Evolutionary conservation across 768 basidiomycete species (phyloP).

Genomic region (Serendipita sp.): DNA sequence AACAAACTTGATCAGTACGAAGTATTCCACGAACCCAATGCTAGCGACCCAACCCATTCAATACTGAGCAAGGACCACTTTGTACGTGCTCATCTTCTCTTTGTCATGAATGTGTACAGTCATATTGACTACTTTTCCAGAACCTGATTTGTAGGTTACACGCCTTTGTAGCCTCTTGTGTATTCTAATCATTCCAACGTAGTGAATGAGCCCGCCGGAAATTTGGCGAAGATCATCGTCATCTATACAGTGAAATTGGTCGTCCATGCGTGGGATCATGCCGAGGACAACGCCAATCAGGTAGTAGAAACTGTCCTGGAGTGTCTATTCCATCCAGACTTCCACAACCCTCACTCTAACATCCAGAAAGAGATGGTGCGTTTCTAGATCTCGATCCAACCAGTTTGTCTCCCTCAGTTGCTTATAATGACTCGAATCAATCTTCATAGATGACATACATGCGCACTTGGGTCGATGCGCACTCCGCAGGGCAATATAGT

Average conservation of each 20-base stretch:
- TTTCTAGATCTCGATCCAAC: background rate
- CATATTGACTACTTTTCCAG: constrained; percentile 19
- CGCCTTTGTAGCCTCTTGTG: background rate
- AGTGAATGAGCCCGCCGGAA: constrained; percentile 68
- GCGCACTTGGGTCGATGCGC: constrained; percentile 39
- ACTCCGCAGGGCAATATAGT: constrained; percentile 31
- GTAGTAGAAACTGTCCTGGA: constrained; percentile 47
- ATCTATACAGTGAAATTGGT: constrained; percentile 50
- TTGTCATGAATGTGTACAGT: constrained; percentile 4
- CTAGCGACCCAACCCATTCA: constrained; percentile 77
- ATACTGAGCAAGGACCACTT: constrained; percentile 84
- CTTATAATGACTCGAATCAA: background rate
- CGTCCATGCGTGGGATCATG: constrained; percentile 69
- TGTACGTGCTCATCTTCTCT: constrained; percentile 27
- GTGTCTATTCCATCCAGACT: constrained; percentile 76
- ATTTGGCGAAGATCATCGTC: constrained; percentile 51
- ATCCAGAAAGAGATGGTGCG: constrained; percentile 54
- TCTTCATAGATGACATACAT: constrained; percentile 31
- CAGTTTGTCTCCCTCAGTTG: too few species aligned
- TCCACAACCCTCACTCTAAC: constrained; percentile 43
- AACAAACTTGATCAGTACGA: constrained; percentile 69
- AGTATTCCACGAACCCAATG: constrained; percentile 61
- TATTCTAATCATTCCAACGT: constrained; percentile 2
- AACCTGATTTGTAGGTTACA: constrained; percentile 34
- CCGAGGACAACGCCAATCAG: constrained; percentile 36